Base-by-base conservation (phyloP, 2,329 filamentous ascomycete species). In the Fusarium coicis region DNA sequence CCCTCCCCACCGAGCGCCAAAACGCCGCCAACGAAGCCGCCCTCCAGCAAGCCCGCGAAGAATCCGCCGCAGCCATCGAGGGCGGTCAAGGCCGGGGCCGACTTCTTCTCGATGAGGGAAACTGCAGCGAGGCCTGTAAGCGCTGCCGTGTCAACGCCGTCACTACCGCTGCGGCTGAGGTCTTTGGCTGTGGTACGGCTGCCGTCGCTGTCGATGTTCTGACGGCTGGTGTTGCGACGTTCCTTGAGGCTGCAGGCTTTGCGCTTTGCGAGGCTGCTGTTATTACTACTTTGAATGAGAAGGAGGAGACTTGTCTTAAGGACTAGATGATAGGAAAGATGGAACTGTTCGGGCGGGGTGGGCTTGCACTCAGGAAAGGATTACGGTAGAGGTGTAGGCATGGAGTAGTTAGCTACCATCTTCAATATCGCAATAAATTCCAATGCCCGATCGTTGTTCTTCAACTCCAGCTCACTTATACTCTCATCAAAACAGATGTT, bases 321-420 rank as follows among this genome's bases (percentile, higher is more conserved):
- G 34, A 53, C 14, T 53, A 36, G 16, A 1, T 4, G 9, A 3
- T 1, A 2, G 7, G 10, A 12, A 11, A 8, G 1, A 16, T 37
- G 10, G n/a, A 7, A 10, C 8, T 12, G 3, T 1, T 21, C 0
- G 9, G 9, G 5, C 1, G 1, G 2, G 2, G 2, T 16, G 3
- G 19, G 23, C 0, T 1, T 50, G 7, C 11, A 14, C 4, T 23
- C 3, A 11, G 0, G 5, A 2, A 32, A 21, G 5, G 2, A 18
- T 9, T 10, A 7, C 5, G 3, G 2, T 4, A 5, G 12, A 7
- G 2, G 16, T 19, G 4, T 16, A 49, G 19, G 1, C 9, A 16
- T 16, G 5, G 9, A 26, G 16, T 19, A 6, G 18, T 28, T 2
- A 37, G 36, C 23, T 26, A 9, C 10, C 6, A 11, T 11, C 0